Evolutionary conservation across 2,329 filamentous ascomycete species (phyloP).

Genomic region (Myriosclerotinia curreyana): DNA sequence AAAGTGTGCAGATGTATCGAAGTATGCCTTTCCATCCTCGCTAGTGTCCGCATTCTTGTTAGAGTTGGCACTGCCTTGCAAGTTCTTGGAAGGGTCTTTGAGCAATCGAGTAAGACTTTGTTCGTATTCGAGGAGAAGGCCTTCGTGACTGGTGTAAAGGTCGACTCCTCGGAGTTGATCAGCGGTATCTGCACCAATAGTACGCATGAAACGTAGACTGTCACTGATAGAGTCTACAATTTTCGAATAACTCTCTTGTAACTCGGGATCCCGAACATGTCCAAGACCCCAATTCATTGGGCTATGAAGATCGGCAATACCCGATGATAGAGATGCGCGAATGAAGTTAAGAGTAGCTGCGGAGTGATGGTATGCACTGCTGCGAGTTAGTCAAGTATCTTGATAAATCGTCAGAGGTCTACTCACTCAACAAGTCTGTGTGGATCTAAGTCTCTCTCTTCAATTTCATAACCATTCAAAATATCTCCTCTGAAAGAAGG

Average conservation of each 20-base stretch:
- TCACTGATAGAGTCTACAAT: conserved; percentile 87
- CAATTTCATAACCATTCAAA: conserved; percentile 78
- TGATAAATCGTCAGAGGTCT: background rate
- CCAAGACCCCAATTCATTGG: conserved; percentile 94
- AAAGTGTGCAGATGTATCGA: conserved; percentile 94
- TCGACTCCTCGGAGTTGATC: conserved; percentile 87
- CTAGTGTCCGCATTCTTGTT: conserved; percentile 14
- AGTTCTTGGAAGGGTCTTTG: conserved; percentile 52
- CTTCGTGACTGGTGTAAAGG: conserved; percentile 93
- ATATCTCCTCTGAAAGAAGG: conserved; percentile 95
- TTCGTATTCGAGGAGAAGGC: conserved; percentile 91
- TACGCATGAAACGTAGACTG: conserved; percentile 89
- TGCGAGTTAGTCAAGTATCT: conserved; percentile 17
- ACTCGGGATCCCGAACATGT: conserved; percentile 77
- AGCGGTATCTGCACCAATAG: conserved; percentile 83
- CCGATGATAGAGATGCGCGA: conserved; percentile 75
- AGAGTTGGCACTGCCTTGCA: background rate
- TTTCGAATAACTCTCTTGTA: conserved; percentile 80
- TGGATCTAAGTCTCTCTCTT: conserved; percentile 79
- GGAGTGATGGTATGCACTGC: conserved; percentile 88
- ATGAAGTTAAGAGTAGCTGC: conserved; percentile 94
- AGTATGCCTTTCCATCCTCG: conserved; percentile 58
- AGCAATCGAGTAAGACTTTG: conserved; percentile 77
- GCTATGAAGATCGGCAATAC: conserved; percentile 89
- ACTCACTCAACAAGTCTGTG: conserved; percentile 69